Evolutionary conservation across 495 filamentous ascomycete species (phyloP), one percentile per base, ranked within the genome.

Genomic region (Beverwykella pulmonaria): DNA sequence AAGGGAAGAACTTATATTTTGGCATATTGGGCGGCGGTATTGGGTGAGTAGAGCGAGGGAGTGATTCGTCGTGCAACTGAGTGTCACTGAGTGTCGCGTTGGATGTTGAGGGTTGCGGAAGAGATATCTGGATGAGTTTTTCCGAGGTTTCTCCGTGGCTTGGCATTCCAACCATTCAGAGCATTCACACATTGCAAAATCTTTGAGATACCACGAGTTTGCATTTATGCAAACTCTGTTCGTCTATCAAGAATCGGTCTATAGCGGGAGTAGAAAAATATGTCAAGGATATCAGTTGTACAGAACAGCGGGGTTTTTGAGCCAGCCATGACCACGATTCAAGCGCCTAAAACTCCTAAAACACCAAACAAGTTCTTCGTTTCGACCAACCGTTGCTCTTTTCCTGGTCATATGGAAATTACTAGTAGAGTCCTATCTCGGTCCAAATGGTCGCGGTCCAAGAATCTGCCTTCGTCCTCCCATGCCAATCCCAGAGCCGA

Each of bases 401-500:
- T n/a, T 54, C 25, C 3, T 30, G 1, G 27, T 32, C 52, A 7
- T 15, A 54, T 9, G 4, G 17, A 7, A 7, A 7, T n/a, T 23
- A 48, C n/a, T 48, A 1, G 14, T 29, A 14, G 32, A 3, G 52
- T 27, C 9, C 29, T 41, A 68, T 58, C 57, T 55, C 30, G 30
- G 67, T 20, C 65, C 69, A 52, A 64, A 68, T 25, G 90, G 90
- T 66, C 91, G 80, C 6, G 91, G 91, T 8, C 87, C 87, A 39
- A 92, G 90, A 74, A 96, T 92, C 80, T 92, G 91, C 65, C 91
- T 84, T 72, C 89, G 81, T 1, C 89, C 89, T 27, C 87, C 87
- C 69, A 86, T 74, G 15, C 88, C 88, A 48, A 95, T 85, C 0
- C 91, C 91, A 62, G 82, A 77, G 1, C 76, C 80, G 0, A 89